These are phyloP conservation scores for Curvularia hawaiiensis DNA, from an alignment of 2,329 filamentous ascomycete genomes.

Conservation along the genomic window DNA sequence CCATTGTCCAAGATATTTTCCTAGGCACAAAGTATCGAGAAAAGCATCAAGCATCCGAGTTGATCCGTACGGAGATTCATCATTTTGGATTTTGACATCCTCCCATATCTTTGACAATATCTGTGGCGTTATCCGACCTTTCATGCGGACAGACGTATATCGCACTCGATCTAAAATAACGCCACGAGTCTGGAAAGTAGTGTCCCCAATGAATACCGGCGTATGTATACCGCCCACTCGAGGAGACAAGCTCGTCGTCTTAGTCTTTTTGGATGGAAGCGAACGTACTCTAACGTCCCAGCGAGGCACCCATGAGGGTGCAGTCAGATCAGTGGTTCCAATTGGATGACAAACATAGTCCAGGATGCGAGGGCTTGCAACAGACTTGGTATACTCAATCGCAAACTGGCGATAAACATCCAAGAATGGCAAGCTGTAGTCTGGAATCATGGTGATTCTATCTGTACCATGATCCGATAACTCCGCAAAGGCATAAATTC, in stretches of 20 bases:
- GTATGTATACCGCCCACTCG: neutral
- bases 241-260: neutral
- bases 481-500: neutral
- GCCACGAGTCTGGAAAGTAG: neutral
- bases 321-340: neutral
- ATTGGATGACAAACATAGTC: neutral
- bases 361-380: neutral
- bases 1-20: neutral
- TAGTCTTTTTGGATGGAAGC: neutral
- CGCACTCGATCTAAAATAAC: neutral
- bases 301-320: neutral
- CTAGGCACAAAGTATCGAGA: neutral
- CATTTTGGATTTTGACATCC: neutral
- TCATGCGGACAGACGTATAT: neutral
- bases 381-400: neutral
- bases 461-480: neutral
- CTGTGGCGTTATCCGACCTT: neutral
- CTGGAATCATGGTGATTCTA: neutral
- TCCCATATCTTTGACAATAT: neutral
- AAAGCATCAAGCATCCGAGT: neutral
- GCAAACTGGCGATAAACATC: neutral
- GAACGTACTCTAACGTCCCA: neutral
- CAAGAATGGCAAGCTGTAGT: neutral
- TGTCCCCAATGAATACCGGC: neutral
- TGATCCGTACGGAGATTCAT: neutral